Conservation (phyloP, 2,329 filamentous ascomycete species). For the Ophiostoma angusticollis region DNA sequence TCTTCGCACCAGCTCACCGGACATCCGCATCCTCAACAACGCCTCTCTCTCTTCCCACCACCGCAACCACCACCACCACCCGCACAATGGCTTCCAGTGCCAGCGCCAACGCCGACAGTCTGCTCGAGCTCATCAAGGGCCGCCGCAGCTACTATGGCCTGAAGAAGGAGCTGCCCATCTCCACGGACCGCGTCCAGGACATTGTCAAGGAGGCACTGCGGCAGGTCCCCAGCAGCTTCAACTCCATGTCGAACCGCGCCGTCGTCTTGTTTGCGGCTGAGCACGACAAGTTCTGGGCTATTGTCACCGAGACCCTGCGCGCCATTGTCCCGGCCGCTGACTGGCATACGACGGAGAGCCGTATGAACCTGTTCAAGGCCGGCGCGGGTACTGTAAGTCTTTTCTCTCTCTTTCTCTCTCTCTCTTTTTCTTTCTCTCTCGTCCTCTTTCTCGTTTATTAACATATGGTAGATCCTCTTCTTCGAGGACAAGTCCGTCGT, state of each 20-base stretch:
- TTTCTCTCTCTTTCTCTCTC: neutral
- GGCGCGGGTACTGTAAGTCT: slow-evolving; percentile 63
- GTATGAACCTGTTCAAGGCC: slow-evolving; percentile 46
- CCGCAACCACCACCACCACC: neutral
- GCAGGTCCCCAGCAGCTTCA: slow-evolving; percentile 71
- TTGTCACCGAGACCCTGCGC: slow-evolving; percentile 52
- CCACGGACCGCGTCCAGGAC: slow-evolving; percentile 46
- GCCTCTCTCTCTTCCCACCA: slow-evolving; percentile 4
- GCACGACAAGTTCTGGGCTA: slow-evolving; percentile 80
- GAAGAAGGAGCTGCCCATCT: slow-evolving; percentile 48
- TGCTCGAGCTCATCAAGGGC: slow-evolving; percentile 52
- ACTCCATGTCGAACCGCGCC: slow-evolving; percentile 70
- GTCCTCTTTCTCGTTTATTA: neutral
- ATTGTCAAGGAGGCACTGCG: slow-evolving; percentile 52
- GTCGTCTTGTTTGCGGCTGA: slow-evolving; percentile 69
- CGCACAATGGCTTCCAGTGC: slow-evolving; percentile 19
- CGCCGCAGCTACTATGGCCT: slow-evolving; percentile 60
- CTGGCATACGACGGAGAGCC: slow-evolving; percentile 39
- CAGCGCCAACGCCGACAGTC: slow-evolving; percentile 35
- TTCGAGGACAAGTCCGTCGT: slow-evolving; percentile 65
- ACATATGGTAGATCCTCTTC: slow-evolving; percentile 60
- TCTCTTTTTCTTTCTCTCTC: neutral
- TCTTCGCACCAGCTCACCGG: too few species aligned
- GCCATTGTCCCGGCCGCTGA: slow-evolving; percentile 52
- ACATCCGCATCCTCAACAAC: too few species aligned